Evolutionary conservation across 2,329 filamentous ascomycete genomes (phyloP).

Genomic region (Sporothrix humicola): DNA sequence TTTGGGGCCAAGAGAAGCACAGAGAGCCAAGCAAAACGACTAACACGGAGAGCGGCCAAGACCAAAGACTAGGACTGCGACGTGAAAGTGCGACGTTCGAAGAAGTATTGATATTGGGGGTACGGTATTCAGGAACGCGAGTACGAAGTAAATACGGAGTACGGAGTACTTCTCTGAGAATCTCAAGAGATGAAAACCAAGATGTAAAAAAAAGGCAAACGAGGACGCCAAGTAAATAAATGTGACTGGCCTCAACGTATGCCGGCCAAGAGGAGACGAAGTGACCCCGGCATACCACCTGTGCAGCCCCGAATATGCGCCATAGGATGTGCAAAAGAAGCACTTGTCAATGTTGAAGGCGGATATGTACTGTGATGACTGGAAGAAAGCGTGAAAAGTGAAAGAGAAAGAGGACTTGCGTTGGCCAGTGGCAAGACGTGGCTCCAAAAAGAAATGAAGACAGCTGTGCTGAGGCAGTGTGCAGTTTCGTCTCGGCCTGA

Average conservation of each 20-base stretch:
- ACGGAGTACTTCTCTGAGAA: neutral
- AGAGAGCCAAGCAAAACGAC: neutral
- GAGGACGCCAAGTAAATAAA: neutral
- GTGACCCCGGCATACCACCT: constrained; percentile 5
- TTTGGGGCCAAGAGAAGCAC: neutral
- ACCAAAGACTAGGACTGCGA: neutral
- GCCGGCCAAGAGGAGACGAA: neutral
- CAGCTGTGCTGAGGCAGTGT: neutral
- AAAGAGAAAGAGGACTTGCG: too few relatives aligned
- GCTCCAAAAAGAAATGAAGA: neutral
- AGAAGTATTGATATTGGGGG: neutral
- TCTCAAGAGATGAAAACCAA: neutral
- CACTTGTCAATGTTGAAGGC: neutral
- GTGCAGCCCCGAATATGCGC: neutral
- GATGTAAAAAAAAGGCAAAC: neutral
- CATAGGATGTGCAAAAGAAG: neutral
- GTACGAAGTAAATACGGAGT: neutral
- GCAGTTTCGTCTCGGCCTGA: neutral
- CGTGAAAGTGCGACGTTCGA: neutral
- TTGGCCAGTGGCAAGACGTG: neutral
- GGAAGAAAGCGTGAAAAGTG: too few relatives aligned
- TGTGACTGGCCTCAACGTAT: neutral
- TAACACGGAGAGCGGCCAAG: neutral
- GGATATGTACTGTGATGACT: neutral
- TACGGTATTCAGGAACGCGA: too few relatives aligned